Conservation (phyloP, 148 eudicot genomes). For the Cornus kousa region DNA sequence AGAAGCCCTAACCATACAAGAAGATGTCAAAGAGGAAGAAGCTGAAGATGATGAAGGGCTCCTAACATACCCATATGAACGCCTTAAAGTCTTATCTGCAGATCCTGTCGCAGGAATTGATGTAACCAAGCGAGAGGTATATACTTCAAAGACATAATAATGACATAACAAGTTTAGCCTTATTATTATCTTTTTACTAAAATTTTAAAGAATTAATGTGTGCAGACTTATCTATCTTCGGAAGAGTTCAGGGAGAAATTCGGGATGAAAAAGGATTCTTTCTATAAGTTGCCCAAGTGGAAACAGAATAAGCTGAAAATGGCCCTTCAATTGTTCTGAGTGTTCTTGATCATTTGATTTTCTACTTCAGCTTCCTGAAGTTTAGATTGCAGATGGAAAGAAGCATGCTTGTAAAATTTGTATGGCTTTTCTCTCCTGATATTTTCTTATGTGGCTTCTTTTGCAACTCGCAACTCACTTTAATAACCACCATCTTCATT, state of each 20-base stretch:
- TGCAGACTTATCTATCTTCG: constrained; percentile 85
- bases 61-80: constrained; percentile 76
- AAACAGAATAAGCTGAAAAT: constrained; percentile 93
- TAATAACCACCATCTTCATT: constrained; percentile 7
- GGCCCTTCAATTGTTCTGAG: constrained; percentile 76
- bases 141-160: constrained; percentile 1
- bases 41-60: constrained; percentile 88
- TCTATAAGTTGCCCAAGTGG: constrained; percentile 94
- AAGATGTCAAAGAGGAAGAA: constrained; percentile 75
- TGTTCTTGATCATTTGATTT: constrained; percentile 9
- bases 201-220: constrained; percentile 7
- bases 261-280: constrained; percentile 69
- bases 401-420: constrained; percentile 18
- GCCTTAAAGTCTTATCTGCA: constrained; percentile 56
- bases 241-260: constrained; percentile 86
- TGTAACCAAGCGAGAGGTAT: constrained; percentile 91
- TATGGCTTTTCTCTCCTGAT: constrained; percentile 3
- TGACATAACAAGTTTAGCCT: background rate
- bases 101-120: constrained; percentile 82
- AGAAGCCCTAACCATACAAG: constrained; percentile 53
- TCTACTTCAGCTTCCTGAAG: constrained; percentile 23
- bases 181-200: background rate
- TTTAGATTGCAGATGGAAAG: constrained; percentile 26
- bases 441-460: background rate
- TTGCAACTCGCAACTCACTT: constrained; percentile 1